Conservation (phyloP, 2,329 filamentous ascomycete genomes). For the Exophiala calicioides region DNA sequence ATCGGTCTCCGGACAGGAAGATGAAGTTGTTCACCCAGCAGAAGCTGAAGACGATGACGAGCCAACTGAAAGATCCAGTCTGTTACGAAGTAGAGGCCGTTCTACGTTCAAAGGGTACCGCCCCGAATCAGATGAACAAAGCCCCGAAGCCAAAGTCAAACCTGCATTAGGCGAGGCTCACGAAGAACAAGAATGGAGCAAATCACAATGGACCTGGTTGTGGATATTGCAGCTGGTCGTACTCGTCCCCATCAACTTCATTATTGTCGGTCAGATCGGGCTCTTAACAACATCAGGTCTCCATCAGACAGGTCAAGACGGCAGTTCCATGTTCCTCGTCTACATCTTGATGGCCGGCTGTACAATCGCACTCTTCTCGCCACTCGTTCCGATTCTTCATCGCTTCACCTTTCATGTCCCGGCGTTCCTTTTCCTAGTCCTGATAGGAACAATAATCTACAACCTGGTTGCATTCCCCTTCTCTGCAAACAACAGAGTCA, state of each 20-base stretch:
- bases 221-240: conserved; percentile 87
- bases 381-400: conserved; percentile 81
- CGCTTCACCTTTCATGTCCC: conserved; percentile 82
- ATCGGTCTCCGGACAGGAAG: conserved; percentile 23
- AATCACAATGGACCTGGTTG: conserved; percentile 73
- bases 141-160: conserved; percentile 16
- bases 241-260: conserved; percentile 73
- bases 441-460: conserved; percentile 76
- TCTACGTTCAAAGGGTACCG: conserved; percentile 31
- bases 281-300: conserved; percentile 71
- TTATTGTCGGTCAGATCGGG: conserved; percentile 74
- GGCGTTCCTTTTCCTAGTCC: conserved; percentile 70
- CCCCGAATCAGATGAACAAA: conserved; percentile 27
- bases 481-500: conserved; percentile 74
- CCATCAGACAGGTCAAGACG: conserved; percentile 81
- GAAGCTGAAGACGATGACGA: conserved; percentile 37
- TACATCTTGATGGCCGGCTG: conserved; percentile 70
- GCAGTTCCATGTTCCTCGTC: conserved; percentile 68
- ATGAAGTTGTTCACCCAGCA: conserved; percentile 41
- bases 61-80: conserved; percentile 27
- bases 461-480: conserved; percentile 89
- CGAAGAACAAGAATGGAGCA: conserved; percentile 82
- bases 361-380: conserved; percentile 71
- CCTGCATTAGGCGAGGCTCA: conserved; percentile 32
- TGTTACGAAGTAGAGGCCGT: conserved; percentile 23